Evolutionary conservation across 495 filamentous ascomycete genomes (phyloP).

Genomic region (Massariosphaeria phaeospora): DNA sequence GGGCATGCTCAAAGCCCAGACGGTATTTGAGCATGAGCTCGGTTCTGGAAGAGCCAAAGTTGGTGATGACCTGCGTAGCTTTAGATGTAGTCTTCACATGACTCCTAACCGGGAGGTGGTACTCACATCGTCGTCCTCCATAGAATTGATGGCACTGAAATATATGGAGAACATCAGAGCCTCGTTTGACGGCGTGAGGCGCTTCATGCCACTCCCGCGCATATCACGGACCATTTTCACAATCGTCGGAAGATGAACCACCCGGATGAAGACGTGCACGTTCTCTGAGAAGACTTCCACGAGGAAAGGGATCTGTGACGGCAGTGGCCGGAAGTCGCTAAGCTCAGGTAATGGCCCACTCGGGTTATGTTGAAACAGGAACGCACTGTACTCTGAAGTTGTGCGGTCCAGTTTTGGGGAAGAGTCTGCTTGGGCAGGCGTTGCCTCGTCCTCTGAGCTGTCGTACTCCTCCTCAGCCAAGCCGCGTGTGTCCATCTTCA

Average conservation of each 20-base stretch:
- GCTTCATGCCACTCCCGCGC: slow-evolving; percentile 37
- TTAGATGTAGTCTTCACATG: background rate
- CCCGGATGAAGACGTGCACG: slow-evolving; percentile 47
- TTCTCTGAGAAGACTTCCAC: slow-evolving; percentile 51
- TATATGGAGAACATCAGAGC: slow-evolving; percentile 59
- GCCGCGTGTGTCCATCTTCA: slow-evolving; percentile 42
- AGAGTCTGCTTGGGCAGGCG: slow-evolving; percentile 32
- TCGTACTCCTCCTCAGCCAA: slow-evolving; percentile 38
- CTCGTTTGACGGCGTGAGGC: slow-evolving; percentile 46
- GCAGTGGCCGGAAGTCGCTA: slow-evolving; percentile 47
- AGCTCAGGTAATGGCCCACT: slow-evolving; percentile 37
- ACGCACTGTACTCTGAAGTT: slow-evolving; percentile 50
- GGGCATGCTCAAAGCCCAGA: slow-evolving; percentile 50
- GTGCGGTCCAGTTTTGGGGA: slow-evolving; percentile 43
- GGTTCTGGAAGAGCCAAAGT: slow-evolving; percentile 49
- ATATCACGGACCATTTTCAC: slow-evolving; percentile 45
- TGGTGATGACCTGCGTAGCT: slow-evolving; percentile 40
- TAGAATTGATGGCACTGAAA: slow-evolving; percentile 53
- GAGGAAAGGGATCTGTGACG: slow-evolving; percentile 51
- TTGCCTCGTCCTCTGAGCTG: slow-evolving; percentile 44
- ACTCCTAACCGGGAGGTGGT: background rate
- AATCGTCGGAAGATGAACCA: slow-evolving; percentile 53
- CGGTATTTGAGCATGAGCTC: slow-evolving; percentile 52
- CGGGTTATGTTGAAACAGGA: slow-evolving; percentile 50
- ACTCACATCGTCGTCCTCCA: slow-evolving; percentile 51